Percentiles rank a stretch among this genome's conserved stretches.
Conservation (phyloP, 2,329 filamentous ascomycete genomes). For the Fusarium proliferatum region DNA sequence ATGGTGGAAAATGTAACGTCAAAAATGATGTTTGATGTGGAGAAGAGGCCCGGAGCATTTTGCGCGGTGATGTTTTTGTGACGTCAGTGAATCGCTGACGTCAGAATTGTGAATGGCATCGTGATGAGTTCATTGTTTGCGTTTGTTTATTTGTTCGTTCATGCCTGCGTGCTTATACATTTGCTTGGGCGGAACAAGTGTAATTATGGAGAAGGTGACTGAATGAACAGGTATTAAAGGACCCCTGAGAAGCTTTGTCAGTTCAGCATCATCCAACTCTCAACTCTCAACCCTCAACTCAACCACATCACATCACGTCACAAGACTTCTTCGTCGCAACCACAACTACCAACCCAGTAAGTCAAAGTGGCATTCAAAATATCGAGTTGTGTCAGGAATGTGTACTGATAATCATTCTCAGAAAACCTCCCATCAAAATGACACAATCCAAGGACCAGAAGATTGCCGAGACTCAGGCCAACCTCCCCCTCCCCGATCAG, state of each 20-base stretch:
- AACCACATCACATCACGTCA: background rate
- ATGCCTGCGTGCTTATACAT: background rate
- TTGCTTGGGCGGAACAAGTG: background rate
- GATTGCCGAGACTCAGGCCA: constrained; percentile 75
- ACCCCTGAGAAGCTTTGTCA: constrained; percentile 1
- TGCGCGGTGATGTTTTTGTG: constrained; percentile 21
- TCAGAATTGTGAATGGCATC: constrained; percentile 31
- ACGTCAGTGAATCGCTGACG: constrained; percentile 43
- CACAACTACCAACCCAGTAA: constrained; percentile 13
- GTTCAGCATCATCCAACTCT: background rate
- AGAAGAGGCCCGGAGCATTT: constrained; percentile 36
- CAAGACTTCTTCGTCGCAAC: constrained; percentile 5
- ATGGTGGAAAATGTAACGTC: background rate
- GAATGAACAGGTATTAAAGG: constrained; percentile 21
- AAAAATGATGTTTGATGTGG: constrained; percentile 26
- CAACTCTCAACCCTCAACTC: background rate
- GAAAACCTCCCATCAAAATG: constrained; percentile 47
- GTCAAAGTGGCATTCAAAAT: background rate
- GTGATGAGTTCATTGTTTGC: constrained; percentile 13
- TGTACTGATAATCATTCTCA: background rate
- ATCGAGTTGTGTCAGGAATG: background rate
- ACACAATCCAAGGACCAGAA: constrained; percentile 68
- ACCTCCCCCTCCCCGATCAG: constrained; percentile 83
- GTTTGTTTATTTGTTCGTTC: background rate
- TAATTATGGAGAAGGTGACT: constrained; percentile 1